These are phyloP conservation scores for Mucor ambiguus DNA, from an alignment of 371 early-diverging fungal genomes.

Conservation along the genomic window DNA sequence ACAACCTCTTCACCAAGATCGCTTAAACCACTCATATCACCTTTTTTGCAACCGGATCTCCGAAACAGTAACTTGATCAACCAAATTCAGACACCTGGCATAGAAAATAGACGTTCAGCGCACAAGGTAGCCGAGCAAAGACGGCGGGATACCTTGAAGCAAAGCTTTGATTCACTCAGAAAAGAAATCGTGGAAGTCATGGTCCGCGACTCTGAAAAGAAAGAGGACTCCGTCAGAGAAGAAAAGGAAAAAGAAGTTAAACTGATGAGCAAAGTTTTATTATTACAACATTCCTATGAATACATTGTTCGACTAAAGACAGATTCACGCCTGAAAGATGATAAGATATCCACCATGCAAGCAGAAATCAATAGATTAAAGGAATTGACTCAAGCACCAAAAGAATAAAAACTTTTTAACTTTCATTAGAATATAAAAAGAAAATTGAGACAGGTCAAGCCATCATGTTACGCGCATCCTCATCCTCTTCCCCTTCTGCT, in stretches of 20 bases:
- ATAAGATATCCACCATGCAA: constrained; percentile 34
- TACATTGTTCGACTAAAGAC: constrained; percentile 57
- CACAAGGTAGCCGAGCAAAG: constrained; percentile 91
- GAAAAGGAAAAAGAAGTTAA: constrained; percentile 49
- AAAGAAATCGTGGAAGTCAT: constrained; percentile 65
- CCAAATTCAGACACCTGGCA: constrained; percentile 7
- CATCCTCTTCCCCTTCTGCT: not conserved
- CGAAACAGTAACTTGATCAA: constrained; percentile 25
- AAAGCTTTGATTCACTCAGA: constrained; percentile 80
- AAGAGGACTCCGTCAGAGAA: constrained; percentile 17
- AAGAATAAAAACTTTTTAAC: not conserved
- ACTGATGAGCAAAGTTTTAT: constrained; percentile 50
- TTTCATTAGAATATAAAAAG: not conserved
- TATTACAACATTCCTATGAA: constrained; percentile 54
- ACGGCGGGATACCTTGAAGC: constrained; percentile 83
- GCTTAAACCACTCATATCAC: constrained; percentile 30
- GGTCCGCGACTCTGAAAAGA: constrained; percentile 26
- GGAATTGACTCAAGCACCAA: not conserved
- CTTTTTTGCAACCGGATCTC: constrained; percentile 45
- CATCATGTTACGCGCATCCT: not conserved
- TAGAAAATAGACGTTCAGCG: constrained; percentile 67
- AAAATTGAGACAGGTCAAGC: not conserved
- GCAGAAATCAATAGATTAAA: constrained; percentile 37
- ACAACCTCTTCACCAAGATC: constrained; percentile 19
- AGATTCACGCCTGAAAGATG: constrained; percentile 43